Percentiles rank a stretch among this genome's conserved stretches.
These are phyloP conservation scores for Aspergillus sp. DNA, from an alignment of 2,329 filamentous ascomycete genomes.

Conservation along the genomic window DNA sequence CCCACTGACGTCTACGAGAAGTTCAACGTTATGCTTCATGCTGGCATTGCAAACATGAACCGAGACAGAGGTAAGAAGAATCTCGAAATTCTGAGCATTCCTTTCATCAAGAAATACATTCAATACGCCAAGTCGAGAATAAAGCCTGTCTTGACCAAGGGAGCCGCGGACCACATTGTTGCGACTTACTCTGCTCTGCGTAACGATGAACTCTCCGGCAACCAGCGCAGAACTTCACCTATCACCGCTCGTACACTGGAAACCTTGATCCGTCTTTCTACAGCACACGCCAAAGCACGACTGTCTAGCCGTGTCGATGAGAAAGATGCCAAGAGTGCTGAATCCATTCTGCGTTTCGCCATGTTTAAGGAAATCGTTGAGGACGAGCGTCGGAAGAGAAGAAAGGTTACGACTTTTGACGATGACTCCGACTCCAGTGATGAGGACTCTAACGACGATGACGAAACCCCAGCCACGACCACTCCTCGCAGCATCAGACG, in stretches of 20 bases:
- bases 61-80: conserved; percentile 62
- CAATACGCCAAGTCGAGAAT: conserved; percentile 92
- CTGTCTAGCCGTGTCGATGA: conserved; percentile 84
- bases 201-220: conserved; percentile 93
- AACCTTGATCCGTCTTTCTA: conserved; percentile 95
- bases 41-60: conserved; percentile 76
- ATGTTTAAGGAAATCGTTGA: conserved; percentile 92
- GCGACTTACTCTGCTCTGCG: conserved; percentile 84
- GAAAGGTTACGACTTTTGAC: conserved; percentile 64
- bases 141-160: conserved; percentile 83
- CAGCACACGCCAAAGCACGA: conserved; percentile 88
- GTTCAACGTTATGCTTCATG: conserved; percentile 91
- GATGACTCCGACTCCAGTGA: conserved; percentile 48
- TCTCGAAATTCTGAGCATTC: conserved; percentile 85
- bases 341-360: conserved; percentile 85
- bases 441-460: conserved; percentile 31
- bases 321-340: conserved; percentile 78
- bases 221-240: conserved; percentile 85
- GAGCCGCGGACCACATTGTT: conserved; percentile 85
- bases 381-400: conserved; percentile 72
- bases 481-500: conserved; percentile 28
- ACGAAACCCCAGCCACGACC: conserved; percentile 16
- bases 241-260: conserved; percentile 96
- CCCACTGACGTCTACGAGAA: conserved; percentile 92
- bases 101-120: conserved; percentile 99